Conservation (phyloP, 306 rosid genomes). For the Leucaena leucocephala region DNA sequence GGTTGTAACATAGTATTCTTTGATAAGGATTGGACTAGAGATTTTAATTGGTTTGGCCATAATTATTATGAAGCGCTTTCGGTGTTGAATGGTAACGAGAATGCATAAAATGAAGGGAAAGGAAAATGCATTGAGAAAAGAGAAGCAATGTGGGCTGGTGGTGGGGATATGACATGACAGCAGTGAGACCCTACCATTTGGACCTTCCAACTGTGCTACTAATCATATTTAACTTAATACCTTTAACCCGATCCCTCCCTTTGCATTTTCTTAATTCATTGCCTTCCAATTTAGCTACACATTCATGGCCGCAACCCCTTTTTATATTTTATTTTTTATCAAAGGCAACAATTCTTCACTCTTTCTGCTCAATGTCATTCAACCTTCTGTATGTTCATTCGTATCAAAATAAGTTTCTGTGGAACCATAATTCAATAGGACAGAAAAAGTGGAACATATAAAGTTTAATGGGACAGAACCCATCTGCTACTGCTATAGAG, state of each 20-base stretch:
- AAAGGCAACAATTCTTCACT: neutral
- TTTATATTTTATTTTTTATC: neutral
- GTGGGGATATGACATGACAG: slow-evolving; percentile 7
- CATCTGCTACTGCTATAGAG: neutral
- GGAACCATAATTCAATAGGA: neutral
- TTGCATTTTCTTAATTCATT: neutral
- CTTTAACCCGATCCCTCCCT: slow-evolving; percentile 31
- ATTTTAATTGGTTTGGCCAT: neutral
- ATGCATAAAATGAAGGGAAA: neutral
- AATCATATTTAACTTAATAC: slow-evolving; percentile 8
- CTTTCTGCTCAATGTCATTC: neutral
- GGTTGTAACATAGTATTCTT: too few species aligned
- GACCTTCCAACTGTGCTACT: neutral
- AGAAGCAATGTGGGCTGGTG: neutral
- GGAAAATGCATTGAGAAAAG: neutral
- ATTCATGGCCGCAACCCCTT: neutral
- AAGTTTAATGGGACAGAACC: neutral
- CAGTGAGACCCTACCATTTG: neutral
- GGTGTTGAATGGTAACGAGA: neutral
- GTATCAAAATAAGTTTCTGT: neutral
- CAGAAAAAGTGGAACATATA: neutral
- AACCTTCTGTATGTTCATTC: neutral
- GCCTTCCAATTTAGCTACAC: slow-evolving; percentile 7
- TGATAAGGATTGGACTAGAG: neutral
- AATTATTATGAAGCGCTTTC: neutral